These are phyloP conservation scores for Metschnikowia amazonensis DNA, from an alignment of 805 yeast species.

Conservation along the genomic window DNA sequence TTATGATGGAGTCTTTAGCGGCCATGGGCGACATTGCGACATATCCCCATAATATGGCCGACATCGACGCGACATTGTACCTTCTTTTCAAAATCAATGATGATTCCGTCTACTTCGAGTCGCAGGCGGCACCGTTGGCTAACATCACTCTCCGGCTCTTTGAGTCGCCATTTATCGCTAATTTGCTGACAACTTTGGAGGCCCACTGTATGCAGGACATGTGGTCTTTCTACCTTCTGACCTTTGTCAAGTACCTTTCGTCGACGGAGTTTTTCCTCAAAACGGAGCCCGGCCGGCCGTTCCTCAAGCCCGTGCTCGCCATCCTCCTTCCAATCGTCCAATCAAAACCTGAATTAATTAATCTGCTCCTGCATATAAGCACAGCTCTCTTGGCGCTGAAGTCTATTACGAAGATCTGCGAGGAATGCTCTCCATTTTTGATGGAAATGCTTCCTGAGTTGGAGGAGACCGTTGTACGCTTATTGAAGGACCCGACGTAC, in stretches of 20 bases:
- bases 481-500: conserved; percentile 39
- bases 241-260: conserved; percentile 38
- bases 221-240: conserved; percentile 19
- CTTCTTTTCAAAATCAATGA: conserved; percentile 54
- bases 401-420: conserved; percentile 58
- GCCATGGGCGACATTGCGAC: background rate
- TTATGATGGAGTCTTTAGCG: conserved; percentile 24
- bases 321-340: conserved; percentile 47
- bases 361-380: conserved; percentile 15
- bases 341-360: conserved; percentile 10
- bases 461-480: conserved; percentile 44
- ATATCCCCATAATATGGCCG: background rate
- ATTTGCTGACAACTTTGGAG: conserved; percentile 13
- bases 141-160: conserved; percentile 27
- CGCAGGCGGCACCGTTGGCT: conserved; percentile 22
- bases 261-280: conserved; percentile 59
- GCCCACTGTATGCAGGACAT: conserved; percentile 7
- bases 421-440: conserved; percentile 46
- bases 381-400: conserved; percentile 39
- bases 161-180: conserved; percentile 20
- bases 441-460: conserved; percentile 44
- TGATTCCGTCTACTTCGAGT: conserved; percentile 40
- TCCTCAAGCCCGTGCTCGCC: conserved; percentile 50
- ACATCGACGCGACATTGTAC: conserved; percentile 59
- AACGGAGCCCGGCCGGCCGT: conserved; percentile 38